Percentiles rank a stretch among this genome's conserved stretches.
Evolutionary conservation across 805 yeast genomes (phyloP).

Genomic region (Wickerhamiella parazyma): DNA sequence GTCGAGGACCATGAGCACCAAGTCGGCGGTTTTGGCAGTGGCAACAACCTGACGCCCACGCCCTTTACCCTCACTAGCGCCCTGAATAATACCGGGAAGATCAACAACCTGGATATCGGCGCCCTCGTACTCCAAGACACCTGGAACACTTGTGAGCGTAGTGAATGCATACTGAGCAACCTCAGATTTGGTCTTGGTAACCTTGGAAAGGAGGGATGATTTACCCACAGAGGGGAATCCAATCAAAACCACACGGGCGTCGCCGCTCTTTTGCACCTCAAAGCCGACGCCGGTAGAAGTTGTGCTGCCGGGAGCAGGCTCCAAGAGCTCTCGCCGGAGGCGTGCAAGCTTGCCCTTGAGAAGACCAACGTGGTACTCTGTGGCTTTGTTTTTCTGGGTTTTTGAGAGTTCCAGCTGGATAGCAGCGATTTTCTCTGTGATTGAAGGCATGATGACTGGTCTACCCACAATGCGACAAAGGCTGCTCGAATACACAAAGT

Average conservation of each 20-base stretch:
- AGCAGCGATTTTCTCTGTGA: constrained; percentile 61
- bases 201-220: constrained; percentile 74
- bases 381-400: constrained; percentile 95
- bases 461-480: neutral
- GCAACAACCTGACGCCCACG: constrained; percentile 95
- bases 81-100: constrained; percentile 92
- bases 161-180: constrained; percentile 94
- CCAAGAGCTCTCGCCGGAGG: constrained; percentile 78
- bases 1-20: constrained; percentile 84
- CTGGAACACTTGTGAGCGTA: constrained; percentile 92
- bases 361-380: constrained; percentile 91
- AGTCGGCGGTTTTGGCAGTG: constrained; percentile 88
- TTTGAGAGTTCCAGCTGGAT: constrained; percentile 89
- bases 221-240: constrained; percentile 98
- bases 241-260: constrained; percentile 86
- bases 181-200: constrained; percentile 87
- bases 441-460: constrained; percentile 19
- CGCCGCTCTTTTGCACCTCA: constrained; percentile 91
- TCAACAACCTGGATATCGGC: constrained; percentile 97
- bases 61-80: constrained; percentile 95
- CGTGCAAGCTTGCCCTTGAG: constrained; percentile 90
- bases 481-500: no score
- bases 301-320: constrained; percentile 67
- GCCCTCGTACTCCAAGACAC: constrained; percentile 87
- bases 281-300: constrained; percentile 72